phyloP scores from a whole-genome alignment of 2,329 filamentous ascomycete species.

The Rutstroemia sp. region DNA sequence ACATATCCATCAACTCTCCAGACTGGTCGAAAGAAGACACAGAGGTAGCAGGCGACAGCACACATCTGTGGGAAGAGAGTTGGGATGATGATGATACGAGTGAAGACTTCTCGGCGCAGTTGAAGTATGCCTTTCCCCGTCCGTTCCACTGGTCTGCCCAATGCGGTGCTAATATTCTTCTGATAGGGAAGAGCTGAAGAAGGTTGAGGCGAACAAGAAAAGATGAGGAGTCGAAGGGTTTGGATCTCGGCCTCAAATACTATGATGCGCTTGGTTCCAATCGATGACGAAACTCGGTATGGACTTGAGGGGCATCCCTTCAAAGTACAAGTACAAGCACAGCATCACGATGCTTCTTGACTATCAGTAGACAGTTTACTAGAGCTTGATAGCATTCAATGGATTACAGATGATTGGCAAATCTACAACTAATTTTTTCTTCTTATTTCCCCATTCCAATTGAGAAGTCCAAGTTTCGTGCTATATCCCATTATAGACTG shows the following conservation, averaged over 20 bases:
- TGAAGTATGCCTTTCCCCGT: conserved; percentile 60
- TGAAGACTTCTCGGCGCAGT: conserved; percentile 90
- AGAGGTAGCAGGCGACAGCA: conserved; percentile 67
- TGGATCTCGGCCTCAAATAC: no score
- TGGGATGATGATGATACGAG: conserved; percentile 98
- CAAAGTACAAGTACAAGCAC: not conserved
- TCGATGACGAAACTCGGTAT: not conserved
- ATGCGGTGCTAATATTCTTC: not conserved
- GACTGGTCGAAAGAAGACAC: conserved; percentile 93
- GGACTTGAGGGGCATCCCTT: not conserved
- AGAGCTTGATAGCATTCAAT: not conserved
- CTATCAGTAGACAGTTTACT: not conserved
- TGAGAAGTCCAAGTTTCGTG: conserved; percentile 8
- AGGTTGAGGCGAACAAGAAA: conserved; percentile 73
- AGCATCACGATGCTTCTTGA: not conserved
- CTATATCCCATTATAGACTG: conserved; percentile 24
- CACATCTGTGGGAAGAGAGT: conserved; percentile 97
- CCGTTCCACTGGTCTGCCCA: not conserved
- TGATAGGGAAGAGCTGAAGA: conserved; percentile 81
- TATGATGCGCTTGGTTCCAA: not conserved
- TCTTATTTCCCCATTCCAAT: not conserved
- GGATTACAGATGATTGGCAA: not conserved
- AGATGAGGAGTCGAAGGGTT: conserved; percentile 33
- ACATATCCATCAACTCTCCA: conserved; percentile 31
- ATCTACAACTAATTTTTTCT: not conserved